Base-by-base conservation (phyloP, 139 green algal species). In the Pseudopediastrum boryanum region DNA sequence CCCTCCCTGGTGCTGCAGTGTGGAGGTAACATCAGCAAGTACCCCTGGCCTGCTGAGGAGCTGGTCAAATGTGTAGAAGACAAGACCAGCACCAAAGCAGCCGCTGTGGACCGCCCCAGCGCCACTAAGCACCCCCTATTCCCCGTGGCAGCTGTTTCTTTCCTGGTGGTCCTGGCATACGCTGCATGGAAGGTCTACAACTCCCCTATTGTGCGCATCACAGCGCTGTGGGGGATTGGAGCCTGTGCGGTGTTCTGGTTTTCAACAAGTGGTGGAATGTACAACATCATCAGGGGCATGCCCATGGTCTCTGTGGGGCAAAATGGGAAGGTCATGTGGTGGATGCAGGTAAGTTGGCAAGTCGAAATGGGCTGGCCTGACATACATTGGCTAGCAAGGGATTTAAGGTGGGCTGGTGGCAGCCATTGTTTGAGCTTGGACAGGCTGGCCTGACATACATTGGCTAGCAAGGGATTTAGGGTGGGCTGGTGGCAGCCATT, bases 201-300 rank as follows among this genome's bases (percentile, higher is more conserved):
- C 33, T 69, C 77, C 2, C 44, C 80, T 33, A 75, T 91, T 33
- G 78, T 94, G 80, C 83, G 85, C 44, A 79, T 81, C 51, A 50
- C 61, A 1, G 52, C 44, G 27, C 54, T 93, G 13, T 95, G 87
- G 73, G 65, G 61, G 0, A 5, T 85, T 8, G 84, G 81, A 38
- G 68, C 80, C 0, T 62, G 95, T 19, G 75, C 82, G 12, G 68
- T 96, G 8, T 94, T 84, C 56, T 94, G 82, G 71, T 89, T 89
- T 65, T 43, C 81, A 38, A 86, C 84, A 3, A 78, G 54, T 25
- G 88, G 88, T 1, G 93, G 93, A 75, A 95, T 97, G 92, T 94
- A 93, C 90, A 97, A 97, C 87, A 97, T 97, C 85, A 97, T 97
- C 76, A 85, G 93, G 27, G 90, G 90, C 71, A 85, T 97, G 73